Base-by-base conservation (phyloP, 2,329 filamentous ascomycete species). In the Monilinia polystroma region DNA sequence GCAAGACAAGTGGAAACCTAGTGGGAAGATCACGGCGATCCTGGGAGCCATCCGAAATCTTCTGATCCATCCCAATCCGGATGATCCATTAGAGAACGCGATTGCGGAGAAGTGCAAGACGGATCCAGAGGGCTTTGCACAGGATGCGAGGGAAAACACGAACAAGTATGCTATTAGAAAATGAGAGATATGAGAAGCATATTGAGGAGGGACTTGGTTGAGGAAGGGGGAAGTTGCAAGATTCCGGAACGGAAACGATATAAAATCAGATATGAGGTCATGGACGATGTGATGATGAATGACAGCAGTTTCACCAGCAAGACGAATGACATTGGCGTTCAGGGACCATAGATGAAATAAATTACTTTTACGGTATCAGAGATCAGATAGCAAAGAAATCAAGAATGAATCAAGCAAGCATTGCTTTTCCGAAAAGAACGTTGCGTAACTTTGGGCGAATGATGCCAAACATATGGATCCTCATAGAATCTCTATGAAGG, bases 1-100 rank as follows among this genome's bases (percentile, higher is more conserved):
- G 66, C 79, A 85, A 2, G 88, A 91, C 63, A 84, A 88, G 73
- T 92, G 89, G 89, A 92, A 92, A 79, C 89, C 89, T 1, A 86
- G 84, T 64, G 89, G 86, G 75, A 89, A 87, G 79, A 86, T 91
- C 71, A 77, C 80, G 29, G 83, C 85, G 1, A 88, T 91, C 49
- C 80, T 92, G 56, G 81, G 85, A 69, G 87, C 90, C 68, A 87
- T 88, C 26, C 80, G 86, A 68, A 84, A 87, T 66, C 79, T 91
- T 69, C 78, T 92, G 65, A 80, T 82, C 32, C 87, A 89, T 76
- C 89, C 89, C 1, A 88, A 90, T 77, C 84, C 87, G 0, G 89
- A 91, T 73, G 89, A 92, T 78, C 86, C 89, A 10, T 85, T 92
- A 47, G 89, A 92, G 79, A 81, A 83, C 1, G 81, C 82, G 51